A percentile compares a stretch with the other conserved stretches of the same genome.
phyloP scores from a whole-genome alignment of 2,329 filamentous ascomycete genomes.

The Exophiala calicioides region DNA sequence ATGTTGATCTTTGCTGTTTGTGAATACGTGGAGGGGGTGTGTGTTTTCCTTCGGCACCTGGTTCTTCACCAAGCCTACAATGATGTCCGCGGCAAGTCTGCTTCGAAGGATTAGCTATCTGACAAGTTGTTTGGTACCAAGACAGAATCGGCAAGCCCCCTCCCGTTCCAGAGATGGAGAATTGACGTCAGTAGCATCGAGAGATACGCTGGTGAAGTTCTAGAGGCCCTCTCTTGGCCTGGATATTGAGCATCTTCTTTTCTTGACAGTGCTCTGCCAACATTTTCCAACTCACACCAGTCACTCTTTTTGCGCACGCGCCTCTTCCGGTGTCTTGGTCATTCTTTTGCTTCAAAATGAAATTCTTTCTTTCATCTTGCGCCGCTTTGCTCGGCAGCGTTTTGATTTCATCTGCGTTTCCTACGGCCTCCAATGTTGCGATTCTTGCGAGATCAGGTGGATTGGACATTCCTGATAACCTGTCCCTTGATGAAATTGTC shows the following conservation, averaged over 20 bases:
- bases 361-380: slow-evolving; percentile 4
- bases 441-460: slow-evolving; percentile 15
- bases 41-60: background rate
- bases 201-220: no score
- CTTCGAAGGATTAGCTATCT: background rate
- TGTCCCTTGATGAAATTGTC: slow-evolving; percentile 23
- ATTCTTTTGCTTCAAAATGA: slow-evolving; percentile 12
- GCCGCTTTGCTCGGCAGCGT: slow-evolving; percentile 1
- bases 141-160: no score
- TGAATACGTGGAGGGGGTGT: background rate
- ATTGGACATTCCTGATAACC: slow-evolving; percentile 13
- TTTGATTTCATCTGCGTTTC: slow-evolving; percentile 8
- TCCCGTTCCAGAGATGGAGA: no score
- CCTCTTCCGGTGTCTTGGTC: background rate
- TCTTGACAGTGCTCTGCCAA: background rate
- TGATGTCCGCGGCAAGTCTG: background rate
- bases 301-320: slow-evolving; percentile 12
- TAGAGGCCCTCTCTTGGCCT: background rate
- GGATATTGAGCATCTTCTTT: background rate
- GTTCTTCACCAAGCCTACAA: background rate
- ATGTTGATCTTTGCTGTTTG: background rate
- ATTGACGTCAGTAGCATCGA: background rate
- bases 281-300: slow-evolving; percentile 10
- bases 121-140: background rate
- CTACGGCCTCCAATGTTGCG: slow-evolving; percentile 19